Evolutionary conservation across 805 yeast genomes (phyloP), one percentile per base, ranked within the genome.

Genomic region (Pichia gijzeniarum): DNA sequence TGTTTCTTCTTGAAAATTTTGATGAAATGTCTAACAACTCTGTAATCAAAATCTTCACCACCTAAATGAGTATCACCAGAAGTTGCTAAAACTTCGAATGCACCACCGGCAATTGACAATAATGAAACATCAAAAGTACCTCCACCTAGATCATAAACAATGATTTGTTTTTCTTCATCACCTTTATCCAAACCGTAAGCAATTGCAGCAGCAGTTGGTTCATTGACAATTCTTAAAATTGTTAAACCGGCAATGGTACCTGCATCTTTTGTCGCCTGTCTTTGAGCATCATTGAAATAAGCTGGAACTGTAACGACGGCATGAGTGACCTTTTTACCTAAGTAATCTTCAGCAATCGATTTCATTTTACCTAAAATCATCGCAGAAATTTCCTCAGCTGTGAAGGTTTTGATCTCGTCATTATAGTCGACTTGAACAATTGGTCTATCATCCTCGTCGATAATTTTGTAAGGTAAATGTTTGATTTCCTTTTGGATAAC

Each of bases 61-160:
- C 96, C 96, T 71, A 88, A 79, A 69, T 88, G 96, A 52, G 96
- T 88, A 68, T 88, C 95, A 83, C 96, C 96, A 51, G 95, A 88
- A 52, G 96, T 87, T 45, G 95, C 90, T 70, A 84, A 78, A 46
- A 87, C 96, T 72, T 87, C 95, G 62, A 87, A 87, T 49, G 88
- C 89, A 71, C 95, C 96, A 56, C 82, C 85, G 64, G 88, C 95
- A 63, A 87, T 87, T 35, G 93, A 78, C 62, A 87, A 76, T 44
- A 87, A 71, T 3, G 95, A 87, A 20, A 87, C 96, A 80, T 87
- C 96, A 56, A 87, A 89, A 55, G 97, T 89, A 76, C 97, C 97
- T 70, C 97, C 97, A 77, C 97, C 97, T 60, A 89, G 77, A 70
- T 89, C 97, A 67, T 86, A 89, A 47, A 89, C 95, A 62, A 89